Percentiles rank a stretch among this genome's conserved stretches.
These are phyloP conservation scores for Clonostachys rhizophaga DNA, from an alignment of 2,329 filamentous ascomycete species.

Conservation along the genomic window DNA sequence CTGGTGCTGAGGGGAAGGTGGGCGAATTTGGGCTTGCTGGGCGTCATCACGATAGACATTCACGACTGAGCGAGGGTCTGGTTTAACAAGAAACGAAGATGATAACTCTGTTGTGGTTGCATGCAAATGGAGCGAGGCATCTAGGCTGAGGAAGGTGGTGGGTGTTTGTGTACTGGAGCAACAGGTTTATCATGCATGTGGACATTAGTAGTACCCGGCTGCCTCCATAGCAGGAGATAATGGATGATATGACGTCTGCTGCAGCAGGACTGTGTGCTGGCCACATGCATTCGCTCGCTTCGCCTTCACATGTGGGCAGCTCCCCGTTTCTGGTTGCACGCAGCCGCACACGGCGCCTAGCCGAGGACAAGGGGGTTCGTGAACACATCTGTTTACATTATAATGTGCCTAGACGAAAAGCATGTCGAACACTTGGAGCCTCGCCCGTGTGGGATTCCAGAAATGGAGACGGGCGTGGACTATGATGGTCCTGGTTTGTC, in stretches of 20 bases:
- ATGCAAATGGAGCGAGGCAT: background rate
- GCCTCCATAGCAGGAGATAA: no score
- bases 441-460: conserved; percentile 34
- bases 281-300: no score
- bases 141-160: background rate
- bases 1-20: conserved; percentile 25
- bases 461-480: conserved; percentile 37
- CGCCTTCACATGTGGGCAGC: no score
- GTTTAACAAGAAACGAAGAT: background rate
- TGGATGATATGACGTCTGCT: no score
- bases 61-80: background rate
- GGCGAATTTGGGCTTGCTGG: conserved; percentile 15
- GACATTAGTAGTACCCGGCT: no score
- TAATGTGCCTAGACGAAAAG: no score
- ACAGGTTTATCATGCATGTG: no score
- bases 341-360: no score
- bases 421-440: conserved; percentile 46
- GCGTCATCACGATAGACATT: background rate
- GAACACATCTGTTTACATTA: no score
- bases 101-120: background rate
- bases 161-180: background rate
- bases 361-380: no score
- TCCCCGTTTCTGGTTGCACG: no score
- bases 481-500: conserved; percentile 45
- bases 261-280: no score